phyloP scores from a whole-genome alignment of 257 asterid genomes.

The Solanum habrochaites region DNA sequence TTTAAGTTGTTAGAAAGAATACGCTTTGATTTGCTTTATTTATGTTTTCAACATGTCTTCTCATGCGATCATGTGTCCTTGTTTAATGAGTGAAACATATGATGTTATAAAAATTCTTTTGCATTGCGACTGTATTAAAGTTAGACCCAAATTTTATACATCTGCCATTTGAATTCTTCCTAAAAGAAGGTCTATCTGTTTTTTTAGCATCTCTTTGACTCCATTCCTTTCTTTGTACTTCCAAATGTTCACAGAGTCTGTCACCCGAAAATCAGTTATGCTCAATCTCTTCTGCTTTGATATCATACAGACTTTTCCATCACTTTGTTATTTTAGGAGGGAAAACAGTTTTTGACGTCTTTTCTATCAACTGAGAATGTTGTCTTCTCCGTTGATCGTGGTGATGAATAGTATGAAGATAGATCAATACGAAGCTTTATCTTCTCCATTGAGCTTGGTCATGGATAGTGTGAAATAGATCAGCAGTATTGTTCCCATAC shows the following conservation, averaged over 20 bases:
- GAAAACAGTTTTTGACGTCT: not conserved
- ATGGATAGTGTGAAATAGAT: slow-evolving; percentile 31
- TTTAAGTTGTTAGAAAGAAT: not conserved
- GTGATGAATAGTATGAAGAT: not conserved
- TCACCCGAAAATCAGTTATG: not conserved
- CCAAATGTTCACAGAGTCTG: not conserved
- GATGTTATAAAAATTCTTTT: not conserved
- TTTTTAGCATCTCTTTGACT: not conserved
- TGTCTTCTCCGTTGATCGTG: not conserved
- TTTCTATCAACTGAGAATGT: not conserved
- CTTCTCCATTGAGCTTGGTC: slow-evolving; percentile 12
- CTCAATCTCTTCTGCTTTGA: not conserved
- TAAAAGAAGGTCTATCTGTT: not conserved
- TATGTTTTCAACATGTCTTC: not conserved
- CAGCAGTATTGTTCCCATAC: slow-evolving; percentile 33
- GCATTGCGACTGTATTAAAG: not conserved
- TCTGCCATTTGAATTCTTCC: not conserved
- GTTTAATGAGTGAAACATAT: not conserved
- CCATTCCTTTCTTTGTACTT: not conserved
- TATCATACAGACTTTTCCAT: not conserved
- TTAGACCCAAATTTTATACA: not conserved
- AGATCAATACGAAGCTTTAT: slow-evolving; percentile 13
- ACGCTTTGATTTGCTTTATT: not conserved
- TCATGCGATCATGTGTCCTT: not conserved
- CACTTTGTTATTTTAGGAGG: not conserved